Percentiles rank a stretch among this genome's conserved stretches.
Conservation (phyloP, 1,139 yeast genomes). For the Blastobotrys persicus region DNA sequence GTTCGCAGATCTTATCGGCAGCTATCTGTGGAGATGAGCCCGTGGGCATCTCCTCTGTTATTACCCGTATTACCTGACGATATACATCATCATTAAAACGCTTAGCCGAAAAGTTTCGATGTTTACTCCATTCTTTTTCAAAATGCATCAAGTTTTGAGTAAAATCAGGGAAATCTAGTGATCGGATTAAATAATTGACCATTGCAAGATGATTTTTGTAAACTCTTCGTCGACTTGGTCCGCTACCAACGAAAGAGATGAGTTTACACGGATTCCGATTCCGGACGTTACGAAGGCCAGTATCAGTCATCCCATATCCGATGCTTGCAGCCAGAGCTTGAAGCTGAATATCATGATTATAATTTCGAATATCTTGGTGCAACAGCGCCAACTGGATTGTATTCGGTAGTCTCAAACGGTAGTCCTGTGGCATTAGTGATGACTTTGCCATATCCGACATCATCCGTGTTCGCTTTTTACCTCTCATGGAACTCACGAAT, state of each 20-base stretch:
- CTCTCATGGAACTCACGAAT: background rate
- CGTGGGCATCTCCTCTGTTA: constrained; percentile 2
- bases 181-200: background rate
- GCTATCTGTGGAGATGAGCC: background rate
- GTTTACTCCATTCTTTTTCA: background rate
- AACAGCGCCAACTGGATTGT: background rate
- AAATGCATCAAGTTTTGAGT: background rate
- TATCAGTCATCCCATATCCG: constrained; percentile 1
- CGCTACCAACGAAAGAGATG: background rate
- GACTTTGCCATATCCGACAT: background rate
- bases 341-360: background rate
- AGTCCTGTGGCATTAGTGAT: constrained; percentile 1
- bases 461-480: background rate
- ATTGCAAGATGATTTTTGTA: background rate
- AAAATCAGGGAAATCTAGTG: constrained; percentile 1
- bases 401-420: background rate
- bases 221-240: background rate
- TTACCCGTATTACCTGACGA: background rate
- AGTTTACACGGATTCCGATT: background rate
- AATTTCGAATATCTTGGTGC: background rate
- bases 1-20: background rate
- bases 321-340: constrained; percentile 2
- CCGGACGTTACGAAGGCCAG: background rate
- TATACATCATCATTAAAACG: background rate
- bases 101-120: background rate